Conservation (phyloP, 2,329 filamentous ascomycete species). For the Arthrobotrys pseudoclavata region DNA sequence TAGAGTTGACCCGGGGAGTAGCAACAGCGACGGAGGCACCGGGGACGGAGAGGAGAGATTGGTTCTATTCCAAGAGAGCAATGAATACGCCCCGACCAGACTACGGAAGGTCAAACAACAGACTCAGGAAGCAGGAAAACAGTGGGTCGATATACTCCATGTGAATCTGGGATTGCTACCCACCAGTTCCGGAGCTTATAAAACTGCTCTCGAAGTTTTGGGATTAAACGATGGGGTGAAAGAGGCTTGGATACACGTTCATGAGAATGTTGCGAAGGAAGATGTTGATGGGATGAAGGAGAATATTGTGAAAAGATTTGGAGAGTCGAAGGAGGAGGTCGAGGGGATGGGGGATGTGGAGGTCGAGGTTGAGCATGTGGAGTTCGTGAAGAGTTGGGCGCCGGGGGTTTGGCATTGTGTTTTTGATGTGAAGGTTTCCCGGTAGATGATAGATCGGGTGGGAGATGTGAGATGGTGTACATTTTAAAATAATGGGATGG, state of each 20-base stretch:
- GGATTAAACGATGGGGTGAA: constrained; percentile 35
- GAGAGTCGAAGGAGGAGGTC: constrained; percentile 36
- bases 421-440: constrained; percentile 71
- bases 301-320: constrained; percentile 61
- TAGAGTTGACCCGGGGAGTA: constrained; percentile 66
- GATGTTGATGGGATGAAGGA: constrained; percentile 68
- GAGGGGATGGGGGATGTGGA: constrained; percentile 4
- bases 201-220: constrained; percentile 69
- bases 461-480: background rate
- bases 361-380: constrained; percentile 70
- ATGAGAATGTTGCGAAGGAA: constrained; percentile 74
- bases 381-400: constrained; percentile 78
- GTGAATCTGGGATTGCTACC: constrained; percentile 77
- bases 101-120: constrained; percentile 66
- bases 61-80: constrained; percentile 78
- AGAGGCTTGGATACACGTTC: constrained; percentile 74
- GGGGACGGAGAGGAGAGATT: constrained; percentile 70
- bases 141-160: constrained; percentile 68
- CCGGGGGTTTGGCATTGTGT: constrained; percentile 79
- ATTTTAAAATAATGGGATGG: constrained; percentile 3
- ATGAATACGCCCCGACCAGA: constrained; percentile 70
- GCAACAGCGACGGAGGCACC: constrained; percentile 11
- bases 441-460: background rate
- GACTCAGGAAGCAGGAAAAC: background rate
- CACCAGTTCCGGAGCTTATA: constrained; percentile 72